Percentiles rank a stretch among this genome's conserved stretches.
These are phyloP conservation scores for Yarrowia keelungensis DNA, from an alignment of 805 yeast species.

Conservation along the genomic window DNA sequence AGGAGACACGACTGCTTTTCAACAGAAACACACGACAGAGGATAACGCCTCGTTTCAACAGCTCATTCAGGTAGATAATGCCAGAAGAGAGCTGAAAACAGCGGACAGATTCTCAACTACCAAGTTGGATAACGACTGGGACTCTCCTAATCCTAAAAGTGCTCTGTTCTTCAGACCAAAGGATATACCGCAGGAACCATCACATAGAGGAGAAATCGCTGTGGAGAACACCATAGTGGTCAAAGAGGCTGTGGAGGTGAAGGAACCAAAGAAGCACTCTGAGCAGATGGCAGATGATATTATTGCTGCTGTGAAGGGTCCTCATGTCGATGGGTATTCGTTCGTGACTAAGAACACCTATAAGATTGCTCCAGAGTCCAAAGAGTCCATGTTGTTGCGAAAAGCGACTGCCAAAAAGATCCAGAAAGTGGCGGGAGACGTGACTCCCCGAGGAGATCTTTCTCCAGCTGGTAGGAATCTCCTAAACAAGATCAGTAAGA, in stretches of 20 bases:
- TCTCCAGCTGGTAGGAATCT: constrained; percentile 22
- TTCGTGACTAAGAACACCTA: constrained; percentile 41
- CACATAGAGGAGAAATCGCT: constrained; percentile 21
- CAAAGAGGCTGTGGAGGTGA: constrained; percentile 12
- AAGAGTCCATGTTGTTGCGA: constrained; percentile 37
- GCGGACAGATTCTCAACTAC: constrained; percentile 8
- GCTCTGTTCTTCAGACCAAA: constrained; percentile 24
- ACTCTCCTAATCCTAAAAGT: constrained; percentile 10
- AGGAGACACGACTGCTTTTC: constrained; percentile 42
- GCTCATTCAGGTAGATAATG: constrained; percentile 44
- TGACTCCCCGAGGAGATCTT: constrained; percentile 18
- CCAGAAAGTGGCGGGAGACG: constrained; percentile 1
- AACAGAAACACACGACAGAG: constrained; percentile 47
- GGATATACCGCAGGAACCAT: constrained; percentile 12
- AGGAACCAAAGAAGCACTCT: constrained; percentile 1
- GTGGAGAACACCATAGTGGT: constrained; percentile 33
- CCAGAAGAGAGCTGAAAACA: constrained; percentile 8
- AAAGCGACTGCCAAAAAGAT: constrained; percentile 39
- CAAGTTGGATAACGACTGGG: constrained; percentile 13
- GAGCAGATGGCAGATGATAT: constrained; percentile 17
- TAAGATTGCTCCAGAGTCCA: constrained; percentile 40
- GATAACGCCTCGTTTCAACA: constrained; percentile 47
- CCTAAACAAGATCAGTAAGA: constrained; percentile 20
- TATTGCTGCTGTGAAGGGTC: constrained; percentile 34
- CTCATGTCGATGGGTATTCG: constrained; percentile 40